Evolutionary conservation across 2,329 filamentous ascomycete species (phyloP).

Genomic region (Tolypocladium ovalisporum): DNA sequence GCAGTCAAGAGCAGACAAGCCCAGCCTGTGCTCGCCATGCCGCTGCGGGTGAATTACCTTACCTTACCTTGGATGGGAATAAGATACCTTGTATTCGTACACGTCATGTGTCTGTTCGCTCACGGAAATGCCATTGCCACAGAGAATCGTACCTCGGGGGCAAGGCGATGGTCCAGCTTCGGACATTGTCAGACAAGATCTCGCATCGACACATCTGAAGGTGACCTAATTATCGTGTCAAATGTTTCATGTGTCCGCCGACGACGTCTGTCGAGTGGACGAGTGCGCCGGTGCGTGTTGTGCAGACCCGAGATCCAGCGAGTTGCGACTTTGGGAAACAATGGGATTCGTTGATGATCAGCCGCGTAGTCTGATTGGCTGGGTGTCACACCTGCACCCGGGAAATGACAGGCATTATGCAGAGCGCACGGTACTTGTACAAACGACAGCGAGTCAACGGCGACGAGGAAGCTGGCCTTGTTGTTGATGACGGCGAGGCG

Average conservation of each 20-base stretch:
- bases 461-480: neutral
- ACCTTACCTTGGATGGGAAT: too few relatives aligned
- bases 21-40: neutral
- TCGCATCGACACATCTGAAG: neutral
- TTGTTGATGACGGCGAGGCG: neutral
- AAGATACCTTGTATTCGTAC: too few relatives aligned
- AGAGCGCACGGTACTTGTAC: neutral
- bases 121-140: too few relatives aligned
- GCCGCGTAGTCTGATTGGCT: neutral
- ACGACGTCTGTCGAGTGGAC: neutral
- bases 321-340: neutral
- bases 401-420: neutral
- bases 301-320: neutral
- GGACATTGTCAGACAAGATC: neutral
- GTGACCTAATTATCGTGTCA: neutral
- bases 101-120: neutral
- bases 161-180: too few relatives aligned
- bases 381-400: neutral
- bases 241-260: neutral
- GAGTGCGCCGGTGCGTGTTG: neutral
- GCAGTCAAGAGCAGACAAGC: too few relatives aligned
- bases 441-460: neutral
- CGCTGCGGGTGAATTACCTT: neutral
- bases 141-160: neutral
- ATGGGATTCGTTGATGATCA: neutral